These are phyloP conservation scores for Pontederia crassipes DNA, from an alignment of 176 grass and related monocot species.

Conservation along the genomic window DNA sequence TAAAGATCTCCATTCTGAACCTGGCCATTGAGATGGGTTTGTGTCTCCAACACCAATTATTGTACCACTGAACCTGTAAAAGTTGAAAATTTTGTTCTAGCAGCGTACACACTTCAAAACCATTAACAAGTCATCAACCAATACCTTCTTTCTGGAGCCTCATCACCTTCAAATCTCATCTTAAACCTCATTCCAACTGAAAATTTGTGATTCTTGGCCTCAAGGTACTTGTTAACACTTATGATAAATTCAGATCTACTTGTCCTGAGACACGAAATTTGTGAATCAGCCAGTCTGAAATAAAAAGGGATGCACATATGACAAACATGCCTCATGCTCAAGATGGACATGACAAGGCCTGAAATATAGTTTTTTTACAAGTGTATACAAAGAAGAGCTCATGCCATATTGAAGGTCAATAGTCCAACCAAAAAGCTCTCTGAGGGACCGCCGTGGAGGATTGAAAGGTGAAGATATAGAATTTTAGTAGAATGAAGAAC, in stretches of 20 bases:
- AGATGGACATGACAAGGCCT: too few species aligned
- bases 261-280: slow-evolving; percentile 38
- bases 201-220: slow-evolving; percentile 75
- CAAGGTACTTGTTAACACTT: slow-evolving; percentile 77
- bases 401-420: too few species aligned
- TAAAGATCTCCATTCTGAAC: slow-evolving; percentile 92
- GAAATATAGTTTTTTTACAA: too few species aligned
- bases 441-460: background rate
- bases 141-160: slow-evolving; percentile 87
- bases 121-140: slow-evolving; percentile 6
- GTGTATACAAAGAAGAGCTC: too few species aligned
- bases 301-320: slow-evolving; percentile 2
- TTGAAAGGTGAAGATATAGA: too few species aligned
- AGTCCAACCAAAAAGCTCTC: too few species aligned
- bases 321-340: too few species aligned
- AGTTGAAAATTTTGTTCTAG: slow-evolving; percentile 3
- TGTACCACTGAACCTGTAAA: slow-evolving; percentile 87
- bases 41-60: slow-evolving; percentile 54
- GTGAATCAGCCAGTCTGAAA: background rate
- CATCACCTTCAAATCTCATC: slow-evolving; percentile 98
- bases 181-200: slow-evolving; percentile 86
- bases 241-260: slow-evolving; percentile 84
- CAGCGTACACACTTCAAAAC: background rate
- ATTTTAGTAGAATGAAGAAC: too few species aligned
- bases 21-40: slow-evolving; percentile 47